Base-by-base conservation (phyloP, 768 basidiomycete species). In the Coprinopsis cinerea region DNA sequence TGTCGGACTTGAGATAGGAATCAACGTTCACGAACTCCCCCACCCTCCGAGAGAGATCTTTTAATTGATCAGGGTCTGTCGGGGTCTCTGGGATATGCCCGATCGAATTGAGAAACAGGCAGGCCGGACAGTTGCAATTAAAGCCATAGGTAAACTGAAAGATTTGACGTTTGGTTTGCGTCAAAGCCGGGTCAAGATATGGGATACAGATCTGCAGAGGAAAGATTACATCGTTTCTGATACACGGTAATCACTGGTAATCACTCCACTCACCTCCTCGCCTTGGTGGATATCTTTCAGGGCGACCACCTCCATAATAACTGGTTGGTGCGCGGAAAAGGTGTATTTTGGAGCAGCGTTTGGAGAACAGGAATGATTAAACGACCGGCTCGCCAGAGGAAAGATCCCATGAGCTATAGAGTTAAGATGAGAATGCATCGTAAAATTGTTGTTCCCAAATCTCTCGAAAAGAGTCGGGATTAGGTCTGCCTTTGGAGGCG, bases 371-470 rank as follows among this genome's bases (percentile, higher is more conserved):
- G 85, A 88, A 59, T 92, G 89, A 59, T 92, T 92, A 68, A 91
- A 88, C 11, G 79, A 60, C n/a, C 87, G 74, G 58, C 89, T 91
- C 1, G 89, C 83, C 9, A 79, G 62, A 6, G 89, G 87, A 53
- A 87, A 90, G 30, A 88, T 70, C 0, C 86, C 89, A 66, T 89
- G 83, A 0, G 79, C 89, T 57, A 83, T 69, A 1, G 83, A 75
- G 14, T 67, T 77, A 34, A 90, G 67, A 68, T 88, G 85, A 2
- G 82, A 84, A 57, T 88, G 84, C 20, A 91, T 67, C 9, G 81
- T 73, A 62, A 89, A 91, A 57, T 92, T 89, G 64, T 91, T 92
- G 68, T 88, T 91, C 35, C 79, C 79, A 55, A 86, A 90, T 39
- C 85, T 79, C 4, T 70, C 57, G 59, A 79, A 82, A 1, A 86